Evolutionary conservation across 805 yeast genomes (phyloP).

Genomic region (Metschnikowia similis): DNA sequence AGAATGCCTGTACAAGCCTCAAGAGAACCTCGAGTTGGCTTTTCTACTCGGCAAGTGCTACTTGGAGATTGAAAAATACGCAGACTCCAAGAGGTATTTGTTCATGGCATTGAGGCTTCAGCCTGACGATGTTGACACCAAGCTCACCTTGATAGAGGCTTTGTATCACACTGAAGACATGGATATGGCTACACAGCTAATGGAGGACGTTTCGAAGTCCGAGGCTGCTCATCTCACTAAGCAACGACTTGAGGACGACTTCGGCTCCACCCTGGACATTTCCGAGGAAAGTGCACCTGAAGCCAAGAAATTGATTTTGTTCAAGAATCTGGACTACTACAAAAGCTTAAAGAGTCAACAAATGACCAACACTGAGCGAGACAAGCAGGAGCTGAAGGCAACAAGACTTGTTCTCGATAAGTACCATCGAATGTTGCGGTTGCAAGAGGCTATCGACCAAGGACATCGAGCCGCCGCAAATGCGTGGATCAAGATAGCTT

Average conservation of each 20-base stretch:
- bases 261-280: background rate
- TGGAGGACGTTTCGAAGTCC: conserved; percentile 48
- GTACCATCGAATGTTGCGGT: conserved; percentile 50
- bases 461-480: conserved; percentile 57
- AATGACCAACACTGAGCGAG: conserved; percentile 41
- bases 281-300: background rate
- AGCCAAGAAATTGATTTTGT: conserved; percentile 12
- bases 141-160: conserved; percentile 78
- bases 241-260: conserved; percentile 6
- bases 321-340: conserved; percentile 13
- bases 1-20: conserved; percentile 26
- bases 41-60: conserved; percentile 71
- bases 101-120: conserved; percentile 49
- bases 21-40: conserved; percentile 46
- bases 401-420: conserved; percentile 54
- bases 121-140: conserved; percentile 65
- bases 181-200: conserved; percentile 50
- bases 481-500: conserved; percentile 81
- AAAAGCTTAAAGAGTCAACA: conserved; percentile 15
- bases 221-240: background rate
- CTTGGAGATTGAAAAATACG: conserved; percentile 65
- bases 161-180: conserved; percentile 61
- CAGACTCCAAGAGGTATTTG: conserved; percentile 59
- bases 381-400: conserved; percentile 54
- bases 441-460: conserved; percentile 32